These are phyloP conservation scores for Penicillium sp. DNA, from an alignment of 2,329 filamentous ascomycete species.

Conservation along the genomic window DNA sequence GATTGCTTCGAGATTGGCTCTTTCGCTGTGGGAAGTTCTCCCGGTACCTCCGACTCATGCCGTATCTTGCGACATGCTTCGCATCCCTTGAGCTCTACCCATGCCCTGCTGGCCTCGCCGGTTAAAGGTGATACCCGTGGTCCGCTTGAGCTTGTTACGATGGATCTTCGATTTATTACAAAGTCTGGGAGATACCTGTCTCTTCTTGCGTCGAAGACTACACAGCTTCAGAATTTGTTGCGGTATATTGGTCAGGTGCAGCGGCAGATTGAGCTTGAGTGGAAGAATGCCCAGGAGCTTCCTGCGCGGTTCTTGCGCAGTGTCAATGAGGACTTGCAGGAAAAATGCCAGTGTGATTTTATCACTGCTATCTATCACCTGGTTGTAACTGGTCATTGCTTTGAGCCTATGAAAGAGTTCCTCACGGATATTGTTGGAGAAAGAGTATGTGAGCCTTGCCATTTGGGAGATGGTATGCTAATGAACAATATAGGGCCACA, in stretches of 20 bases:
- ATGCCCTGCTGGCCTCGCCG: conserved; percentile 62
- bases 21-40: conserved; percentile 43
- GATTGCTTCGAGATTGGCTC: conserved; percentile 77
- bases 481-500: conserved; percentile 65
- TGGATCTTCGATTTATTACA: conserved; percentile 80
- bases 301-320: conserved; percentile 74
- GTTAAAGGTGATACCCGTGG: conserved; percentile 38
- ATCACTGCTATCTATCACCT: conserved; percentile 79
- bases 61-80: conserved; percentile 63
- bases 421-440: conserved; percentile 79
- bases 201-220: conserved; percentile 80
- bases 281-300: conserved; percentile 76
- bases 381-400: conserved; percentile 77
- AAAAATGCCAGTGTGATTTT: conserved; percentile 63
- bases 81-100: conserved; percentile 71
- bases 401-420: conserved; percentile 77
- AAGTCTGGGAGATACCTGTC: conserved; percentile 74
- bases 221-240: conserved; percentile 80
- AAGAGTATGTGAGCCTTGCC: conserved; percentile 54
- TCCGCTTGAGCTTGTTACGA: conserved; percentile 62
- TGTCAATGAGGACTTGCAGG: conserved; percentile 71
- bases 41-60: conserved; percentile 39
- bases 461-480: conserved; percentile 1
- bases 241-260: conserved; percentile 81
- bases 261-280: conserved; percentile 75